A percentile compares a stretch with the other conserved stretches of the same genome.
These are phyloP conservation scores for Albophoma yamanashiensis DNA, from an alignment of 2,329 filamentous ascomycete species.

Conservation along the genomic window DNA sequence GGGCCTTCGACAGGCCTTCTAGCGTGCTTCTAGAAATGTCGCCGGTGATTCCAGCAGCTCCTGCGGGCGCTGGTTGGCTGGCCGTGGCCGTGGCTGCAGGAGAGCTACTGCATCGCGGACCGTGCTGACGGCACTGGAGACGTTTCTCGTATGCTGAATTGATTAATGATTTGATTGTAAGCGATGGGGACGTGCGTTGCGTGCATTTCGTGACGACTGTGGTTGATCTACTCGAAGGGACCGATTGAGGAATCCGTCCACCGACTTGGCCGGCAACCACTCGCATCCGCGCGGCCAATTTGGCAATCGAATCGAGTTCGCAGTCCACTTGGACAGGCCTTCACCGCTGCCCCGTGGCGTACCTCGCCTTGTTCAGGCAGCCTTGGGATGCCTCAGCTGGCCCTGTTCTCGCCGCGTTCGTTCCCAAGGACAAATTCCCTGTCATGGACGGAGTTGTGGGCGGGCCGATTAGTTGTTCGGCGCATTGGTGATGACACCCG, in stretches of 20 bases:
- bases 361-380: not conserved
- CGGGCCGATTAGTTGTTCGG: not conserved
- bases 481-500: not conserved
- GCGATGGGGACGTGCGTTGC: not conserved
- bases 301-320: not conserved
- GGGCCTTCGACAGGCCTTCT: constrained; percentile 5
- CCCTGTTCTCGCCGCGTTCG: not conserved
- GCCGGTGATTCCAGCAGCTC: not conserved
- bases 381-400: not conserved
- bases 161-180: not conserved
- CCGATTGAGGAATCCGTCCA: not conserved
- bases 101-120: not conserved
- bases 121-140: not conserved
- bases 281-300: not conserved
- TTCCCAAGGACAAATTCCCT: not conserved
- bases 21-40: constrained; percentile 4
- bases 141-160: not conserved
- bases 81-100: not conserved
- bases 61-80: not conserved
- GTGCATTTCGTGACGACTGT: not conserved
- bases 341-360: not conserved
- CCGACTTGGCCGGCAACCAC: not conserved
- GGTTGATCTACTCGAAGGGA: not conserved
- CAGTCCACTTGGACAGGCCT: too few species aligned
- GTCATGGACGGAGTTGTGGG: not conserved